phyloP scores from a whole-genome alignment of 2,329 filamentous ascomycete genomes.

The Gnomoniopsis sp. region DNA sequence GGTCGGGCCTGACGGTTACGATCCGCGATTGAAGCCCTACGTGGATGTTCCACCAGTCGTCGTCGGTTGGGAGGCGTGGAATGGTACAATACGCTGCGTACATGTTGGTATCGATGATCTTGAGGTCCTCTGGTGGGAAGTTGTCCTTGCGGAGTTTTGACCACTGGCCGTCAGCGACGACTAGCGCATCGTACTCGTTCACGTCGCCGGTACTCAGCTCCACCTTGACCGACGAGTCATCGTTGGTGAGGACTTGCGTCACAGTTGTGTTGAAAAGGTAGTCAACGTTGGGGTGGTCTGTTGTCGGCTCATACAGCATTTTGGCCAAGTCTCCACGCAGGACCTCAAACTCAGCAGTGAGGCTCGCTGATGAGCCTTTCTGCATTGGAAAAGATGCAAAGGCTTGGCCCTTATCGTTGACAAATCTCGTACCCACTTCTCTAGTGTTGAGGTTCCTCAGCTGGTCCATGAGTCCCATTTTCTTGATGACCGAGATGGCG shows the following conservation, averaged over 20 bases:
- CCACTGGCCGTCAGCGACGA: constrained; percentile 53
- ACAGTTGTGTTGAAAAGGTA: constrained; percentile 31
- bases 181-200: constrained; percentile 46
- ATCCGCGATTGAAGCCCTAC: neutral
- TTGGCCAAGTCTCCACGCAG: constrained; percentile 52
- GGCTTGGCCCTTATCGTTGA: constrained; percentile 35
- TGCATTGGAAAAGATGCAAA: constrained; percentile 37
- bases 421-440: constrained; percentile 37
- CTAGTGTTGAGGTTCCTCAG: constrained; percentile 3
- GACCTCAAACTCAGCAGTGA: constrained; percentile 57
- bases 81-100: neutral
- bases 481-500: constrained; percentile 43
- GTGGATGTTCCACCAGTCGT: neutral
- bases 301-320: constrained; percentile 42
- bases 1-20: neutral
- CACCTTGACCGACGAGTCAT: neutral
- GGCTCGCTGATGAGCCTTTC: constrained; percentile 35
- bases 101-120: constrained; percentile 21
- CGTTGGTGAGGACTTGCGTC: constrained; percentile 38
- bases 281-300: constrained; percentile 18
- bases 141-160: constrained; percentile 45
- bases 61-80: neutral
- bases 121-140: constrained; percentile 23
- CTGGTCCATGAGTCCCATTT: constrained; percentile 45
- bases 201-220: constrained; percentile 22